These are phyloP conservation scores for Solanum ahanhuiri DNA, from an alignment of 257 asterid species.

Conservation along the genomic window DNA sequence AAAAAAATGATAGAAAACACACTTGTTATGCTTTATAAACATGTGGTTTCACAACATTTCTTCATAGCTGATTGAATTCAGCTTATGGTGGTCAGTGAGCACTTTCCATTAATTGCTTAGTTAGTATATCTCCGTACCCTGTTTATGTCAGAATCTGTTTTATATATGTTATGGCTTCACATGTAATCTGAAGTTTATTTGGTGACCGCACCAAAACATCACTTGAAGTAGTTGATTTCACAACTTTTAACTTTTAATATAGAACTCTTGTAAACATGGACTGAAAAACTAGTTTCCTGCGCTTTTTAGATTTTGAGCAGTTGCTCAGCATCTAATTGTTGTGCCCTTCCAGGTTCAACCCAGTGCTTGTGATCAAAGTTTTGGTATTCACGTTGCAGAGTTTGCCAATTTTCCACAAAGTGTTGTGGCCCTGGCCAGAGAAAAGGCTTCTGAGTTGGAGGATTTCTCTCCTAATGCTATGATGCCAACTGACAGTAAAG, in stretches of 20 bases:
- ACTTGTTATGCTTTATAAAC: background rate
- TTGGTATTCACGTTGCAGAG: constrained; percentile 97
- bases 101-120: background rate
- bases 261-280: background rate
- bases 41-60: background rate
- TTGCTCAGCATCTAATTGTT: background rate
- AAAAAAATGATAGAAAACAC: background rate
- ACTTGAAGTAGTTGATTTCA: background rate
- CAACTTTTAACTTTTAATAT: background rate
- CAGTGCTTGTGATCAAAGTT: constrained; percentile 98
- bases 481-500: constrained; percentile 28
- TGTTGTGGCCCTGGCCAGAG: constrained; percentile 85
- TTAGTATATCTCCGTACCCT: background rate
- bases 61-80: background rate
- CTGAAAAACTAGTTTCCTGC: background rate
- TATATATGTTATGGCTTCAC: background rate
- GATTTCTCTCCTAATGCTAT: constrained; percentile 59
- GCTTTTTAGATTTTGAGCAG: background rate
- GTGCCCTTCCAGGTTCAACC: constrained; percentile 63
- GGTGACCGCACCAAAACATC: background rate
- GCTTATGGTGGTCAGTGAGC: background rate
- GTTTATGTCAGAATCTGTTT: background rate
- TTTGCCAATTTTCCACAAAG: constrained; percentile 93
- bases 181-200: background rate
- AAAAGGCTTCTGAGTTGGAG: constrained; percentile 93